Percentiles rank a stretch among this genome's conserved stretches.
phyloP scores from a whole-genome alignment of 345 rosid species.

The Toxicodendron radicans region DNA sequence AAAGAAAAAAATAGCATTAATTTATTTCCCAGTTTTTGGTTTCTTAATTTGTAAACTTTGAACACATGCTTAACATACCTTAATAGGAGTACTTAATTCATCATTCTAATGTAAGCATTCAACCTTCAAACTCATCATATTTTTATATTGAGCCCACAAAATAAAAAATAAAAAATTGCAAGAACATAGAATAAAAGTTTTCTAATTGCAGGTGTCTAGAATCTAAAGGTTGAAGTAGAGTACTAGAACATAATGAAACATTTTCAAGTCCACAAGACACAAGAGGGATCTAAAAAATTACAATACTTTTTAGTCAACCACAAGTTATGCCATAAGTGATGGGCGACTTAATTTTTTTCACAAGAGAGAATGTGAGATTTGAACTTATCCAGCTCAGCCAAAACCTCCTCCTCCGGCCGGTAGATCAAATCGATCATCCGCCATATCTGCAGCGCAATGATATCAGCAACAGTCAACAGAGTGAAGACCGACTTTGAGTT shows the following conservation, averaged over 20 bases:
- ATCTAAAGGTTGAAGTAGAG: not conserved
- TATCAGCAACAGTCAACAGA: not conserved
- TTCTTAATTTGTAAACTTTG: no score
- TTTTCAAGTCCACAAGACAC: not conserved
- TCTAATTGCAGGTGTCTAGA: no score
- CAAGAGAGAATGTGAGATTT: constrained; percentile 46
- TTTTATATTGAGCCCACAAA: no score
- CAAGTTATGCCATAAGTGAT: not conserved
- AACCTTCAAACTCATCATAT: no score
- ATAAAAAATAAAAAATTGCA: no score
- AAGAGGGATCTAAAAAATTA: not conserved
- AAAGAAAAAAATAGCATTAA: no score
- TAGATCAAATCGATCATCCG: constrained; percentile 62
- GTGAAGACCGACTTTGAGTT: not conserved
- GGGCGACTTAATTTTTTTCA: constrained; percentile 15
- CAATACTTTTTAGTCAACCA: not conserved
- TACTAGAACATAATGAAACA: not conserved
- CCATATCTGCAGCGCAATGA: constrained; percentile 54
- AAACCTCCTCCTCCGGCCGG: constrained; percentile 58
- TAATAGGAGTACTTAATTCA: no score
- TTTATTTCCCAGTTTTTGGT: no score
- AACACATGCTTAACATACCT: no score
- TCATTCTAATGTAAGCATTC: no score
- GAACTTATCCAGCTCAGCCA: constrained; percentile 52
- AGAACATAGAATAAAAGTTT: no score